Base-by-base conservation (phyloP, 441 rosid species). In the Populus hybrid region DNA sequence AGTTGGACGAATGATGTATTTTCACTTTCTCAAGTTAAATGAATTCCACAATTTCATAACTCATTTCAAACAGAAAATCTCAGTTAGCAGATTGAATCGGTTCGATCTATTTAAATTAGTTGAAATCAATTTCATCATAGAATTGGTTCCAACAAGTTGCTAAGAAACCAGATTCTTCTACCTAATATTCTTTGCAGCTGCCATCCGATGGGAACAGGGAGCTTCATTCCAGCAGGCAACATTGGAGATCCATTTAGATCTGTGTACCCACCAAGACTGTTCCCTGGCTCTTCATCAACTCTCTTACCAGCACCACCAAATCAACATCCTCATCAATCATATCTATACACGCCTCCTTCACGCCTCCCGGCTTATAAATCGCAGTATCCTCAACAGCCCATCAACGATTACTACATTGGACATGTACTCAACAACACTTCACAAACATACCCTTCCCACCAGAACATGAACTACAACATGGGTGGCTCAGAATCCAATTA, bases 221-320 rank as follows among this genome's bases (percentile, higher is more conserved):
- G 85, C 79, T 93, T 84, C 78, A 88, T 87, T 74, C 82, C 86
- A 65, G 83, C 85, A 66, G 81, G 85, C 24, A 83, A 79, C 78
- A 72, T 84, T 35, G 91, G 84, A 74, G 93, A 93, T 76, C 87
- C 87, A 16, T 90, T 83, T 84, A 86, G 95, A 86, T 77, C 96
- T 78, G 79, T 85, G 66, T 87, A 84, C 76, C 88, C 84, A 38
- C 86, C 89, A 31, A 84, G 88, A 79, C 59, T 92, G 71, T 87
- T 84, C 82, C 75, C 94, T 21, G 84, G 86, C 45, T 69, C 89
- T 50, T 81, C 92, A 33, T 77, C 92, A n/a, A 75, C 85, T 14
- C 74, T 84, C 23, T 73, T 73, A 1, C 85, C 76, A 10, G 86
- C 77, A 24, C 84, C 74, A 10, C 80, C 80, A 26, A 81, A 83